Evolutionary conservation across 1,284 basidiomycete species (phyloP).

Genomic region (Phellinidium pouzarii): DNA sequence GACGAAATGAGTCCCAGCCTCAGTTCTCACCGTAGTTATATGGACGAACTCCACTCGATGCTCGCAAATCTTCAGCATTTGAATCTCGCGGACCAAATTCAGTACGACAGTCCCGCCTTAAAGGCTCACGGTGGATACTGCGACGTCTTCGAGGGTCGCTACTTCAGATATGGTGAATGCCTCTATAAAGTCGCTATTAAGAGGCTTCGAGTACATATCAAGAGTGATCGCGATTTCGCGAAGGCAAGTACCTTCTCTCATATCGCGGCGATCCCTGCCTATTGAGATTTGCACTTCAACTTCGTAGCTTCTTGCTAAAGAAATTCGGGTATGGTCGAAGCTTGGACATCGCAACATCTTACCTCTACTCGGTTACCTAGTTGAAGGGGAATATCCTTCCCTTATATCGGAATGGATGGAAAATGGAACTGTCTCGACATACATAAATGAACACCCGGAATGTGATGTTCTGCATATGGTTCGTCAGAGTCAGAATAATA

Average conservation of each 20-base stretch:
- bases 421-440: conserved; percentile 11
- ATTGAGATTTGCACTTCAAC: background rate
- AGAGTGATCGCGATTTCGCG: background rate
- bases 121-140: conserved; percentile 15
- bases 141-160: conserved; percentile 16
- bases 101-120: conserved; percentile 1
- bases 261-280: background rate
- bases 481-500: background rate
- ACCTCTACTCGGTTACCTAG: background rate
- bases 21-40: background rate
- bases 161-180: background rate
- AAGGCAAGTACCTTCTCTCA: background rate
- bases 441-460: conserved; percentile 2
- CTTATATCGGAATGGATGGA: conserved; percentile 19
- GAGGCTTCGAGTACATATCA: background rate
- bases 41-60: conserved; percentile 1
- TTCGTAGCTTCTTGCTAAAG: conserved; percentile 7
- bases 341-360: conserved; percentile 8
- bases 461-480: conserved; percentile 9
- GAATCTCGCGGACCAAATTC: conserved; percentile 6
- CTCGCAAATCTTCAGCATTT: conserved; percentile 6
- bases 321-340: conserved; percentile 14
- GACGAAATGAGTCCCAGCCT: background rate
- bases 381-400: conserved; percentile 7
- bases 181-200: conserved; percentile 1